These are phyloP conservation scores for Liriodendron chinense DNA, from an alignment of 164 flowering plant species.

Conservation along the genomic window DNA sequence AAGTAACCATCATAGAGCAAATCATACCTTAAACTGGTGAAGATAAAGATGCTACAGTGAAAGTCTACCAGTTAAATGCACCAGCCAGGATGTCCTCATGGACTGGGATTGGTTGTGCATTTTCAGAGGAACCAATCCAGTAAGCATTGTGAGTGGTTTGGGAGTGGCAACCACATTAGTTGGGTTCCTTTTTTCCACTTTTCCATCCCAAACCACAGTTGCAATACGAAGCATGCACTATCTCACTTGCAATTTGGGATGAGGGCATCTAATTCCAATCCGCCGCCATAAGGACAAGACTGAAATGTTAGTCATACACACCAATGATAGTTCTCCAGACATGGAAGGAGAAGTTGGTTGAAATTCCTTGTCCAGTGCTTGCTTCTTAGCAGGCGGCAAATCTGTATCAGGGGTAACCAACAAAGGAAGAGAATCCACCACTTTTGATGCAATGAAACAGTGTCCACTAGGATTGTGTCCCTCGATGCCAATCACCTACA, in stretches of 20 bases:
- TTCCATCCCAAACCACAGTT: too few relatives aligned
- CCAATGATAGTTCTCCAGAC: slow-evolving; percentile 60
- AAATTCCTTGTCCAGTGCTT: slow-evolving; percentile 51
- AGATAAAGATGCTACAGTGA: not conserved
- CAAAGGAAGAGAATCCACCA: slow-evolving; percentile 63
- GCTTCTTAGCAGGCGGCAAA: slow-evolving; percentile 70
- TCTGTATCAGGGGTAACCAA: slow-evolving; percentile 28
- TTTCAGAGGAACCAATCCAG: too few relatives aligned
- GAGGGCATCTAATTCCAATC: too few relatives aligned
- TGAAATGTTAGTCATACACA: slow-evolving; percentile 16
- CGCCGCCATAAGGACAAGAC: too few relatives aligned
- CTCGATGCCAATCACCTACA: slow-evolving; percentile 82
- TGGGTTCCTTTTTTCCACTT: not conserved
- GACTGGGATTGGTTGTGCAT: too few relatives aligned
- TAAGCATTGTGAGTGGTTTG: not conserved
- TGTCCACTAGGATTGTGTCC: slow-evolving; percentile 99
- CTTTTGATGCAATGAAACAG: slow-evolving; percentile 74
- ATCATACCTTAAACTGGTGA: not conserved
- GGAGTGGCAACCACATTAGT: not conserved
- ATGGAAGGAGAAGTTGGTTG: slow-evolving; percentile 13
- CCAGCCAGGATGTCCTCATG: not conserved
- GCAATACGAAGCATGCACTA: not conserved
- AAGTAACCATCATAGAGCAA: not conserved
- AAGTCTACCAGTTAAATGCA: not conserved
- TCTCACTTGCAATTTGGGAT: not conserved